phyloP scores from a whole-genome alignment of 2,329 filamentous ascomycete genomes.

The Hortaea werneckii region DNA sequence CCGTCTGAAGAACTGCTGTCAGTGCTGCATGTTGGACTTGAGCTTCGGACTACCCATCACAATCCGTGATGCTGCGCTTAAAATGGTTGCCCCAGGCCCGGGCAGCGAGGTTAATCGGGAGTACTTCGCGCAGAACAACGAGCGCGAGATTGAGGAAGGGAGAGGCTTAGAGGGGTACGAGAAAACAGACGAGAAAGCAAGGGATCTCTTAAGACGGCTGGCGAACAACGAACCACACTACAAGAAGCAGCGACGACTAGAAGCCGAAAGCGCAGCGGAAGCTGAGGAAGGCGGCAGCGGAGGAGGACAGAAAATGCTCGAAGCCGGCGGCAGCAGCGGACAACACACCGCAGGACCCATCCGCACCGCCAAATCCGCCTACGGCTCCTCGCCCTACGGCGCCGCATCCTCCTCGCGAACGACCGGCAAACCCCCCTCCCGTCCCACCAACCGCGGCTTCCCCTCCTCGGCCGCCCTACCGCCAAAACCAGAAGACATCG shows the following conservation, averaged over 20 bases:
- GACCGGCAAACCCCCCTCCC: conserved; percentile 34
- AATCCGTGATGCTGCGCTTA: conserved; percentile 88
- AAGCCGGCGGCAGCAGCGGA: conserved; percentile 26
- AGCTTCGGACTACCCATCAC: conserved; percentile 92
- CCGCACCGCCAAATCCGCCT: conserved; percentile 49
- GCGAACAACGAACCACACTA: conserved; percentile 94
- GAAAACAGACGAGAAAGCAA: conserved; percentile 92
- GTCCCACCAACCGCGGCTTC: conserved; percentile 47
- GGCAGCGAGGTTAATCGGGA: conserved; percentile 89
- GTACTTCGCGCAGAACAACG: conserved; percentile 96
- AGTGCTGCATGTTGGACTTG: conserved; percentile 96
- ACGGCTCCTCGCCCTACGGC: conserved; percentile 25
- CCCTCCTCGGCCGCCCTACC: conserved; percentile 64
- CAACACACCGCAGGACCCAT: conserved; percentile 57
- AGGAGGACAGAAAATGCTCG: conserved; percentile 33
- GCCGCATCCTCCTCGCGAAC: conserved; percentile 18
- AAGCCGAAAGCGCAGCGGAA: conserved; percentile 41
- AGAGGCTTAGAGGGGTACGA: conserved; percentile 82
- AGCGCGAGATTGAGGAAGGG: conserved; percentile 89
- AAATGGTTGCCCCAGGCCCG: conserved; percentile 93
- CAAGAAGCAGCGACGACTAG: conserved; percentile 70
- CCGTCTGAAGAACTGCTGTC: conserved; percentile 95
- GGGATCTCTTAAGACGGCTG: conserved; percentile 72
- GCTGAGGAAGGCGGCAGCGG: no score
- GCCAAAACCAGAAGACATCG: conserved; percentile 73